Conservation (phyloP, 139 green algal species). For the Mesotaenium endlicherianum region DNA sequence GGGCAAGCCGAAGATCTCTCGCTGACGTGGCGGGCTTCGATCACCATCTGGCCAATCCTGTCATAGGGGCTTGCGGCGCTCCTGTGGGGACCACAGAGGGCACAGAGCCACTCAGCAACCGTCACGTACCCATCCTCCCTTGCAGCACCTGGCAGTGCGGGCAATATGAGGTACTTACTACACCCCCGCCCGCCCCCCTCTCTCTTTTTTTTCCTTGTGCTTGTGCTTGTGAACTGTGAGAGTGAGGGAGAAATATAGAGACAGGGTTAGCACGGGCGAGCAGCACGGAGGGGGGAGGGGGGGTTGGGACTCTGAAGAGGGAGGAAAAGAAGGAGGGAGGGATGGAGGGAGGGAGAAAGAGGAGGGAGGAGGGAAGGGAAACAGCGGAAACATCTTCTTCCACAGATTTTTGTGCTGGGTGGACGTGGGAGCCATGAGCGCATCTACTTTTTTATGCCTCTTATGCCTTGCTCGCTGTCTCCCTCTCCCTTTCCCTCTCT, state of each 20-base stretch:
- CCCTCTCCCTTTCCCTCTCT: too few species aligned
- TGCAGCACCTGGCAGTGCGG: background rate
- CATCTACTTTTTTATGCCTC: too few species aligned
- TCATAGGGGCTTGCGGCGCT: background rate
- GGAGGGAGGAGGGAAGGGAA: background rate
- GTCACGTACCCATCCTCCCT: background rate
- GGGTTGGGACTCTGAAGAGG: background rate
- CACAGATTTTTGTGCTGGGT: too few species aligned
- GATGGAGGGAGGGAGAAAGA: background rate
- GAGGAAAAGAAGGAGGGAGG: background rate
- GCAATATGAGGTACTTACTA: background rate
- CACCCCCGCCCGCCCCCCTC: background rate
- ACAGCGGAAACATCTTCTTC: background rate
- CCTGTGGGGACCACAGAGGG: background rate
- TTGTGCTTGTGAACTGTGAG: too few species aligned
- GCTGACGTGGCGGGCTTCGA: conserved; percentile 5
- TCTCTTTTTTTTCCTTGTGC: background rate
- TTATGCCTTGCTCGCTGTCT: too few species aligned
- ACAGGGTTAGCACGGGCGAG: too few species aligned
- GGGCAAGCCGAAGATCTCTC: conserved; percentile 4
- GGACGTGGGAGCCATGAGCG: too few species aligned
- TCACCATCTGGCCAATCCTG: background rate
- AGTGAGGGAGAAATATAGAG: too few species aligned
- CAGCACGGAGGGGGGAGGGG: background rate
- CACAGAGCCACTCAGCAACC: too few species aligned